phyloP scores from a whole-genome alignment of 306 rosid genomes.

The Morella rubra region DNA sequence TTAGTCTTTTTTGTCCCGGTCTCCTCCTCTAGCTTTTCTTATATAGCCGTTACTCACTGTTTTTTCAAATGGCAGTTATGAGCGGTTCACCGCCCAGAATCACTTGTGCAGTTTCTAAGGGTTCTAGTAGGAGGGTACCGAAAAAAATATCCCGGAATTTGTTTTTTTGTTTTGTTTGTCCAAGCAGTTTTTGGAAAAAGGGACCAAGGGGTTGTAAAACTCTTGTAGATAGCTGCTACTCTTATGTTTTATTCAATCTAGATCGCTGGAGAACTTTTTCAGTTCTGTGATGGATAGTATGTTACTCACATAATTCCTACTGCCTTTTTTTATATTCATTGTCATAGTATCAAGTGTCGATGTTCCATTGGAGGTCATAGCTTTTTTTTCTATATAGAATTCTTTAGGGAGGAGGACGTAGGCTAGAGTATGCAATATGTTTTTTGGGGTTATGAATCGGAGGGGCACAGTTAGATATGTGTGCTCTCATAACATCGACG shows the following conservation, averaged over 20 bases:
- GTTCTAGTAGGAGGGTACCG: slow-evolving; percentile 50
- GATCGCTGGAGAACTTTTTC: too few species aligned
- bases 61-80: slow-evolving; percentile 72
- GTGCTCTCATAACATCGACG: too few species aligned
- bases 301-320: too few species aligned
- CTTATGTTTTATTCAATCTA: slow-evolving; percentile 24
- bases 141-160: slow-evolving; percentile 3
- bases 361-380: too few species aligned
- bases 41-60: slow-evolving; percentile 59
- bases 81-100: slow-evolving; percentile 50
- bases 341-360: too few species aligned
- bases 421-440: too few species aligned
- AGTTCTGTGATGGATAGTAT: too few species aligned
- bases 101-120: slow-evolving; percentile 32
- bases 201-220: slow-evolving; percentile 9
- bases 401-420: too few species aligned
- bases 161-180: slow-evolving; percentile 14
- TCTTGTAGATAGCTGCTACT: slow-evolving; percentile 21
- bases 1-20: slow-evolving; percentile 42
- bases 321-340: too few species aligned
- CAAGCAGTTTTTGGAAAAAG: slow-evolving; percentile 8
- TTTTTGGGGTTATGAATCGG: too few species aligned
- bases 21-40: slow-evolving; percentile 29
- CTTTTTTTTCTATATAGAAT: too few species aligned
- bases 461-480: too few species aligned